Evolutionary conservation across 78 protist species (phyloP).

Genomic region (Dictyostelium citrinum): DNA sequence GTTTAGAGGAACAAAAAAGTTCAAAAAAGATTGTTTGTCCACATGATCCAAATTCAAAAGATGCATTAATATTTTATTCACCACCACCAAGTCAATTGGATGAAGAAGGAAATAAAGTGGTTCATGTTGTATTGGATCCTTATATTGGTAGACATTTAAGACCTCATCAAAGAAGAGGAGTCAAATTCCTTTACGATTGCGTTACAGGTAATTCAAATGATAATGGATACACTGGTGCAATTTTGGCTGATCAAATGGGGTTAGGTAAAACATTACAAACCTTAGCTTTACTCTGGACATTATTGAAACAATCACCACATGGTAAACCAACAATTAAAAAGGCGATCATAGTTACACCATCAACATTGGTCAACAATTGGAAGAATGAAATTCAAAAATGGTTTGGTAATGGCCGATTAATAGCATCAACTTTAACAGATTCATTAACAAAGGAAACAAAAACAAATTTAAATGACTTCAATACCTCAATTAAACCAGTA

Average conservation of each 20-base stretch:
- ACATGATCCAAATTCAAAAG: constrained; percentile 43
- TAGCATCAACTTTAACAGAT: constrained; percentile 48
- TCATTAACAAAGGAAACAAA: constrained; percentile 17
- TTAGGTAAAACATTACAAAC: constrained; percentile 94
- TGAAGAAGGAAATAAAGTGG: constrained; percentile 2
- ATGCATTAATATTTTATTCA: constrained; percentile 41
- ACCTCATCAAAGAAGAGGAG: constrained; percentile 94
- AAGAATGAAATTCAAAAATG: constrained; percentile 72
- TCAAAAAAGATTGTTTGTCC: background rate
- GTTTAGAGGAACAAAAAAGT: background rate
- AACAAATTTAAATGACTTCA: constrained; percentile 49
- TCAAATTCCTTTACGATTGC: constrained; percentile 88
- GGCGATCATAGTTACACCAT: constrained; percentile 84
- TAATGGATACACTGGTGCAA: constrained; percentile 36
- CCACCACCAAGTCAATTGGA: constrained; percentile 23
- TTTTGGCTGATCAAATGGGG: constrained; percentile 80
- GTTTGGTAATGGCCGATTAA: constrained; percentile 75
- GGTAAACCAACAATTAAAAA: constrained; percentile 25
- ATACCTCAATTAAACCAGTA: constrained; percentile 46
- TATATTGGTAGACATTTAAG: constrained; percentile 75
- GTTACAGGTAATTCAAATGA: constrained; percentile 43
- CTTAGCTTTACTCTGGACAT: constrained; percentile 86
- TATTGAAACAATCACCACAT: constrained; percentile 80
- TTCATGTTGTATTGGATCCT: constrained; percentile 47
- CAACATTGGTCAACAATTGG: constrained; percentile 83